Evolutionary conservation across 768 basidiomycete genomes (phyloP), one percentile per base, ranked within the genome.

Genomic region (Coprinopsis cinerea): DNA sequence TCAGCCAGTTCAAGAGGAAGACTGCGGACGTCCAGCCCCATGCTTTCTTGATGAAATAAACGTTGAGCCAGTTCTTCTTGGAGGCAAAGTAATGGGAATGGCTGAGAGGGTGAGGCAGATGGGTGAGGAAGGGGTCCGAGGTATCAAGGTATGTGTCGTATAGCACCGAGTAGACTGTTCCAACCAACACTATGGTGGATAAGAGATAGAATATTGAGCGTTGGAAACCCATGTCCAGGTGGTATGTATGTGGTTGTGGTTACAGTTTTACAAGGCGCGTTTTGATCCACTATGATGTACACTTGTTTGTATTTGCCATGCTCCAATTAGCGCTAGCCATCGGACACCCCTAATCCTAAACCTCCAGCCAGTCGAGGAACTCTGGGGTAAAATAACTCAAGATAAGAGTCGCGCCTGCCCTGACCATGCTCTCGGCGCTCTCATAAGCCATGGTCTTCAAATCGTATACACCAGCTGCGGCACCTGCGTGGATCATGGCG

Each of bases 361-460:
- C n/a, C 47, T 62, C 67, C 54, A 92, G 57, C 90, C 90, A 92
- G 47, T 96, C 88, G 55, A 99, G 74, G 68, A 98, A 93, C 27
- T 96, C 83, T 4, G 96, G 96, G 1, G 96, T 97, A 60, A 99
- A 99, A 72, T 99, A 99, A 3, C 85, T 85, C 54, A 97, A 64
- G 55, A 99, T 89, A 53, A 99, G 68, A 1, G 90, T 92, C 36
- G 89, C 90, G 4, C 92, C 92, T 25, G 96, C 95, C 34, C 96
- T 76, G 40, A 96, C 73, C 84, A 98, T 91, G 52, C 92, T 80
- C 35, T 97, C 92, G 2, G 82, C 80, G 6, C 81, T 85, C 72
- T 99, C 96, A 54, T 96, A 93, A 13, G 94, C 95, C 94, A 97
- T 94, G 22, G 80, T 78, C 55, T 79, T 85, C 52, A 98, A 70